Conservation (phyloP, 352 stramenopile species). For the Phytophthora pluvialis region DNA sequence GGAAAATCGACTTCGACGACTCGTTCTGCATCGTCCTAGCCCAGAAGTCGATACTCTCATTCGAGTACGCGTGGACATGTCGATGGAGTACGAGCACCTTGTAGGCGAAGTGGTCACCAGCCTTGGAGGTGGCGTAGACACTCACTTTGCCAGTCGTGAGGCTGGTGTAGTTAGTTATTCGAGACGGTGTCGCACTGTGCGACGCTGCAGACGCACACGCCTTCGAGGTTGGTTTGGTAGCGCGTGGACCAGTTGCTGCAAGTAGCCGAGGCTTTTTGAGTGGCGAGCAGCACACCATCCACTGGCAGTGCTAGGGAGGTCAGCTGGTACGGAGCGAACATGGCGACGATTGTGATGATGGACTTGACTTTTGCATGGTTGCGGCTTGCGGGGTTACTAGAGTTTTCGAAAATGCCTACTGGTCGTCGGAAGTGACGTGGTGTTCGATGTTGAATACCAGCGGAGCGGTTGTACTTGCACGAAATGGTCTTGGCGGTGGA, state of each 20-base stretch:
- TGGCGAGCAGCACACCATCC: constrained; percentile 7
- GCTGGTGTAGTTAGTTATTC: constrained; percentile 44
- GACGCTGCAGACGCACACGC: constrained; percentile 59
- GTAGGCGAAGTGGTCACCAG: constrained; percentile 53
- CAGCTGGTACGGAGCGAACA: constrained; percentile 15
- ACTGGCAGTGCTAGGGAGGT: not conserved
- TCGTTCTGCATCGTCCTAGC: constrained; percentile 89
- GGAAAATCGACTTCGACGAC: constrained; percentile 38
- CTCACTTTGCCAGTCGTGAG: constrained; percentile 47
- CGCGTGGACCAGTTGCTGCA: constrained; percentile 54
- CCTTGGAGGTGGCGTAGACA: constrained; percentile 56
- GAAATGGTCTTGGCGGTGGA: not conserved
- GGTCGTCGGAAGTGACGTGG: not conserved
- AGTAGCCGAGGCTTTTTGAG: constrained; percentile 11
- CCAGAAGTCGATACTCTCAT: constrained; percentile 21
- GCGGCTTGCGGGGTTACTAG: not conserved
- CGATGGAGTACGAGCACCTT: constrained; percentile 54
- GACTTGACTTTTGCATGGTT: not conserved
- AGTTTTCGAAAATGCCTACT: not conserved
- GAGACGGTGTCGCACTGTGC: constrained; percentile 62
- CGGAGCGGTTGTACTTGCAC: not conserved
- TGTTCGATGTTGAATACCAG: not conserved
- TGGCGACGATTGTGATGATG: not conserved
- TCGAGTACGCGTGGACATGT: constrained; percentile 42
- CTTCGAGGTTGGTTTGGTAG: constrained; percentile 52